These are phyloP conservation scores for Heterobasidion occidentale DNA, from an alignment of 1,284 basidiomycete genomes.

Conservation along the genomic window DNA sequence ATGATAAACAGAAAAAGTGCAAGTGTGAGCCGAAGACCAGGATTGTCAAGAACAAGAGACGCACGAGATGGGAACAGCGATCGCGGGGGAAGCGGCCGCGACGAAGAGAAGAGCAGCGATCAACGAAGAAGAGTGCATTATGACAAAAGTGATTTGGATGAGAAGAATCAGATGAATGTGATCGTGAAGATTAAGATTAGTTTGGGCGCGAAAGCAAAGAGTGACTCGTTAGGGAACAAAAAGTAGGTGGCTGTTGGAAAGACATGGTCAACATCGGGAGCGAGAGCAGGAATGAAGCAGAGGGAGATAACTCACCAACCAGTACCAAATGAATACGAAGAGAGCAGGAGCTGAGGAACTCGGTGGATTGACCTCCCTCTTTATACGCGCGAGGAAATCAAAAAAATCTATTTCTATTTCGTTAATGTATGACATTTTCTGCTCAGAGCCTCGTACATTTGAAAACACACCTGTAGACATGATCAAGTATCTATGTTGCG, in stretches of 20 bases:
- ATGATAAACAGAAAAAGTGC: neutral
- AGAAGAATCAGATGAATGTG: neutral
- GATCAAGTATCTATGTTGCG: too few relatives aligned
- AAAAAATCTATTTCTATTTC: too few relatives aligned
- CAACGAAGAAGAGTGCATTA: neutral
- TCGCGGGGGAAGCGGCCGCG: neutral
- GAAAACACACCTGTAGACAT: too few relatives aligned
- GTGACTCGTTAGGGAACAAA: neutral
- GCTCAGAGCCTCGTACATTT: too few relatives aligned
- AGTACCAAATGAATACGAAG: neutral
- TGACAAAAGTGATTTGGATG: neutral
- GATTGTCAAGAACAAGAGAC: neutral
- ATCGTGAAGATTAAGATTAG: neutral
- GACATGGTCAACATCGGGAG: neutral
- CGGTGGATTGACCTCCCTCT: neutral
- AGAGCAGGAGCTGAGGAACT: neutral
- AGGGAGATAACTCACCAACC: neutral
- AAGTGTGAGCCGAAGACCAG: neutral
- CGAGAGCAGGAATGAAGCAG: neutral
- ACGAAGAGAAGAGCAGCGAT: neutral
- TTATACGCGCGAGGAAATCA: neutral
- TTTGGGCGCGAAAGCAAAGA: neutral
- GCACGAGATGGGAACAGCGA: neutral
- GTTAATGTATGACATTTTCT: too few relatives aligned
- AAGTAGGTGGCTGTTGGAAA: neutral